Percentiles rank a stretch among this genome's conserved stretches.
phyloP scores from a whole-genome alignment of 345 rosid genomes.

The Eucalyptus regnans region DNA sequence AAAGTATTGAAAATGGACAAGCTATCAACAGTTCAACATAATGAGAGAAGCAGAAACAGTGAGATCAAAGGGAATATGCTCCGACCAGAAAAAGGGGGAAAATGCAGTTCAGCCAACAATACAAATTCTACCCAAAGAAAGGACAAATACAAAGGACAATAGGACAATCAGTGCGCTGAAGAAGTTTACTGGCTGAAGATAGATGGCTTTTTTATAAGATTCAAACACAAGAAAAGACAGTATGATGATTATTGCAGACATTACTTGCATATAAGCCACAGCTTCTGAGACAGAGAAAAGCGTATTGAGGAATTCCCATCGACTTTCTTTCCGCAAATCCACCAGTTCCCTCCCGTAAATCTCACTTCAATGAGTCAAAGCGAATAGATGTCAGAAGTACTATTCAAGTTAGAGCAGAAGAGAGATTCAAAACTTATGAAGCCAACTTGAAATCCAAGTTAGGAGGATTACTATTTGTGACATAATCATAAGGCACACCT shows the following conservation, averaged over 20 bases:
- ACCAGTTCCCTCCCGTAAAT: slow-evolving; percentile 92
- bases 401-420: slow-evolving; percentile 3
- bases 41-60: neutral
- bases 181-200: neutral
- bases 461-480: neutral
- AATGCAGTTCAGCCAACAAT: neutral
- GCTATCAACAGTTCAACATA: neutral
- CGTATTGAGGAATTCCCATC: slow-evolving; percentile 92
- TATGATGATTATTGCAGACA: neutral
- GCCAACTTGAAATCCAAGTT: neutral
- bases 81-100: neutral
- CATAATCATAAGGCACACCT: neutral
- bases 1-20: neutral
- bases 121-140: neutral
- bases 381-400: slow-evolving; percentile 18
- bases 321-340: slow-evolving; percentile 81
- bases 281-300: slow-evolving; percentile 96
- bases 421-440: neutral
- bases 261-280: slow-evolving; percentile 89
- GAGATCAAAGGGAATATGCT: neutral
- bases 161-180: neutral
- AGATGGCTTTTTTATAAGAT: neutral
- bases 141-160: neutral
- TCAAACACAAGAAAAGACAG: neutral
- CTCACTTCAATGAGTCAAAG: slow-evolving; percentile 59